Evolutionary conservation across 176 grass and related monocot genomes (phyloP).

Genomic region (Pharus latifolius): DNA sequence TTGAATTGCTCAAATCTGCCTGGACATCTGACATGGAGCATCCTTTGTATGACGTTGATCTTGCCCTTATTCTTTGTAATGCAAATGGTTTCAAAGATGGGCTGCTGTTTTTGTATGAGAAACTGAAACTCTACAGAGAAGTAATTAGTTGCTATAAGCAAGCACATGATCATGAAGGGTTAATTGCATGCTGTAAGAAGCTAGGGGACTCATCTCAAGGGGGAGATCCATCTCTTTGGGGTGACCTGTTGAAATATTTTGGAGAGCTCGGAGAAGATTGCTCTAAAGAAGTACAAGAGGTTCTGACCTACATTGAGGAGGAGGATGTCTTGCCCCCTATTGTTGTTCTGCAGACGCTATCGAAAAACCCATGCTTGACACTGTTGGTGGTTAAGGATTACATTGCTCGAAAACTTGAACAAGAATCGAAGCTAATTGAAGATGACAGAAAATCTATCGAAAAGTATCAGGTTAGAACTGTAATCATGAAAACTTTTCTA

Average conservation of each 20-base stretch:
- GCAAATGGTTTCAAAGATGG: constrained; percentile 85
- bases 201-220: constrained; percentile 81
- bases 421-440: constrained; percentile 93
- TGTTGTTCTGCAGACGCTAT: constrained; percentile 79
- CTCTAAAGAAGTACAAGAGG: constrained; percentile 94
- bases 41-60: constrained; percentile 81
- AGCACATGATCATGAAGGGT: constrained; percentile 80
- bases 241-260: constrained; percentile 94
- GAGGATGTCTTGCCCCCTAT: constrained; percentile 90
- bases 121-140: constrained; percentile 90
- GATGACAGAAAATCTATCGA: constrained; percentile 80
- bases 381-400: constrained; percentile 96
- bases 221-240: constrained; percentile 83
- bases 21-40: constrained; percentile 86
- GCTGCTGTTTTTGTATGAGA: constrained; percentile 89
- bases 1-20: constrained; percentile 69
- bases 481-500: not conserved
- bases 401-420: constrained; percentile 88
- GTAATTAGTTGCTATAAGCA: constrained; percentile 98
- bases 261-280: constrained; percentile 86
- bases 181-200: constrained; percentile 95
- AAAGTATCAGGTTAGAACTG: constrained; percentile 84
- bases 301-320: constrained; percentile 84
- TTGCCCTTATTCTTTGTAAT: constrained; percentile 87
- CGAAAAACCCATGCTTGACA: constrained; percentile 73